Base-by-base conservation (phyloP, 805 yeast genomes). In the Metschnikowia arizonensis region DNA sequence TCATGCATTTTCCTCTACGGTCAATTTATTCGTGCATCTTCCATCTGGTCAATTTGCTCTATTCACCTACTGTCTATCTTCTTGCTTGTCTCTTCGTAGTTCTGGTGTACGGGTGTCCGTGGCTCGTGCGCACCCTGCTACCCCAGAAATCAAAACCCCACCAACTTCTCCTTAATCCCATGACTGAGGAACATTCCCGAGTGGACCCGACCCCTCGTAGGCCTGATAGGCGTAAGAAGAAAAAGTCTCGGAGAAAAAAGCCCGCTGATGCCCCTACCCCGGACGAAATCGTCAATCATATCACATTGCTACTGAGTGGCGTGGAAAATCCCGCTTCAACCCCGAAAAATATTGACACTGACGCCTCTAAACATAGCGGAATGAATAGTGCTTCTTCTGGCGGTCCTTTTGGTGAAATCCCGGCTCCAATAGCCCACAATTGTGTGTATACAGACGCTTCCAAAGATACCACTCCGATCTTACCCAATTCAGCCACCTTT, bases 171-270 rank as follows among this genome's bases (percentile, higher is more conserved):
- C 31, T 28, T 4, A 26, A 18, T 8, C 18, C 6, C 32, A 37
- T 37, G 40, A 18, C 40, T 12, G 33, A 37, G 32, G 40, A 37
- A 37, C 32, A 17, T 3, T 12, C 5, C 8, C 33, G 40, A 19
- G 29, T 30, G 25, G 40, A 19, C 24, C n/a, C 18, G 40, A 29
- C 14, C 12, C 9, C 19, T 11, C 33, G 40, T 4, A 15, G 25
- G 19, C 33, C 33, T 9, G 40, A 37, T 4, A 19, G 47, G 37
- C 35, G 41, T 5, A 38, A 33, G 10, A 44, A 44, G 36, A 48
- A 37, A 37, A 39, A 32, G 30, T 33, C 19, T 30, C 41, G 26
- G 24, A 24, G 29, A n/a, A 39, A 34, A 17, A 19, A 11, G 30
- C 23, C 38, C 7, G 23, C 17, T 3, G 15, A 15, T 2, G 25